Percentiles rank a stretch among this genome's conserved stretches.
Conservation (phyloP, 352 stramenopile genomes). For the Phytophthora citricola region DNA sequence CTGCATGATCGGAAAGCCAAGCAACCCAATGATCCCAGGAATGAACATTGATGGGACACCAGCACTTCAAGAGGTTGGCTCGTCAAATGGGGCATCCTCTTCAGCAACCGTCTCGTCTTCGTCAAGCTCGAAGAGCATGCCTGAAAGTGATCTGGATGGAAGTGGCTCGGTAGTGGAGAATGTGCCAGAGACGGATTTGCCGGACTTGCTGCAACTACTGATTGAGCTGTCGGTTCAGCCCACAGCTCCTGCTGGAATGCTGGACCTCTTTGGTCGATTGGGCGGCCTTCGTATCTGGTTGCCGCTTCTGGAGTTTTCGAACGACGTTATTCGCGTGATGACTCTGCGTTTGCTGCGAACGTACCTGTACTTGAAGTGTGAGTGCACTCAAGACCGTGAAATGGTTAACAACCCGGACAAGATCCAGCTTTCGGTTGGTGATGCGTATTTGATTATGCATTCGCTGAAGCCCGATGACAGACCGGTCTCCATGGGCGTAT, state of each 20-base stretch:
- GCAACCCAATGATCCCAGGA: conserved; percentile 69
- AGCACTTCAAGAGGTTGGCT: conserved; percentile 53
- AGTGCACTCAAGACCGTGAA: conserved; percentile 69
- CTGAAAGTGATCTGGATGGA: conserved; percentile 72
- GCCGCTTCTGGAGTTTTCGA: conserved; percentile 76
- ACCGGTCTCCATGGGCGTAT: conserved; percentile 79
- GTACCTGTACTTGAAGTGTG: conserved; percentile 82
- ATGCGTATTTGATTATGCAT: conserved; percentile 85
- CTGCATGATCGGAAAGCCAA: conserved; percentile 88
- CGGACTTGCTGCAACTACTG: conserved; percentile 77
- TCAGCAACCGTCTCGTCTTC: conserved; percentile 50
- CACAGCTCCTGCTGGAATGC: conserved; percentile 69
- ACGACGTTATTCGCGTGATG: conserved; percentile 81
- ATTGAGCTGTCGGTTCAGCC: conserved; percentile 82
- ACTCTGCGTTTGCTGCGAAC: conserved; percentile 79
- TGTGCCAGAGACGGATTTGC: conserved; percentile 73
- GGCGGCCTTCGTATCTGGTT: conserved; percentile 86
- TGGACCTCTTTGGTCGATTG: conserved; percentile 78
- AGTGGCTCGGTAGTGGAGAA: conserved; percentile 74
- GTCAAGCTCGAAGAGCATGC: conserved; percentile 56
- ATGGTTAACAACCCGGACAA: conserved; percentile 73
- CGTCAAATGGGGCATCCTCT: conserved; percentile 39
- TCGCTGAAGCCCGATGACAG: conserved; percentile 72
- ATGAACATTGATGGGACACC: conserved; percentile 72
- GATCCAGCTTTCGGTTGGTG: conserved; percentile 76